Conservation (phyloP, 208 protist species). For the Trichomonas gallinae region DNA sequence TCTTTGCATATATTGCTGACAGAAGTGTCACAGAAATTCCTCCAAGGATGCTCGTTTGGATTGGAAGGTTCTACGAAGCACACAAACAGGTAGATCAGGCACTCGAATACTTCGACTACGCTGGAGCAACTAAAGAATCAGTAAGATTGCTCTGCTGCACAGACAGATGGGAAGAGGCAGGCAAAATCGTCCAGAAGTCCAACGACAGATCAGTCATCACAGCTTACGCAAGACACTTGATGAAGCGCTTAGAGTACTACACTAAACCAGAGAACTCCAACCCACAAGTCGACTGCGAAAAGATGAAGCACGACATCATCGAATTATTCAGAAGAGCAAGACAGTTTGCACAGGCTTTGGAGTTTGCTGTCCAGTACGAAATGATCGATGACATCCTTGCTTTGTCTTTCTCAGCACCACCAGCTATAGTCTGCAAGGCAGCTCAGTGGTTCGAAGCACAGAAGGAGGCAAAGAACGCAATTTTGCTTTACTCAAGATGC, state of each 20-base stretch:
- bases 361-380: neutral
- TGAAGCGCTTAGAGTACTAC: neutral
- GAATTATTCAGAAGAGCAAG: neutral
- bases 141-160: neutral
- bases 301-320: neutral
- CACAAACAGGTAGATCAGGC: neutral
- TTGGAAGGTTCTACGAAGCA: constrained; percentile 6
- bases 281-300: neutral
- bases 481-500: neutral
- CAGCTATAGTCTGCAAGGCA: neutral
- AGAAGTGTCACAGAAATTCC: neutral
- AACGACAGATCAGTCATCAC: neutral
- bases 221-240: neutral
- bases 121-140: neutral
- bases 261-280: neutral
- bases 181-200: neutral
- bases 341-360: neutral
- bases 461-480: constrained; percentile 5
- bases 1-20: neutral
- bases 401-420: neutral
- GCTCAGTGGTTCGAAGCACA: neutral
- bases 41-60: neutral
- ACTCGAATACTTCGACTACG: neutral
- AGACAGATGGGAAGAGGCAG: neutral
- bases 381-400: constrained; percentile 1